A percentile compares a stretch with the other conserved stretches of the same genome.
phyloP scores from a whole-genome alignment of 2,329 filamentous ascomycete genomes.

The Fusarium begoniae region DNA sequence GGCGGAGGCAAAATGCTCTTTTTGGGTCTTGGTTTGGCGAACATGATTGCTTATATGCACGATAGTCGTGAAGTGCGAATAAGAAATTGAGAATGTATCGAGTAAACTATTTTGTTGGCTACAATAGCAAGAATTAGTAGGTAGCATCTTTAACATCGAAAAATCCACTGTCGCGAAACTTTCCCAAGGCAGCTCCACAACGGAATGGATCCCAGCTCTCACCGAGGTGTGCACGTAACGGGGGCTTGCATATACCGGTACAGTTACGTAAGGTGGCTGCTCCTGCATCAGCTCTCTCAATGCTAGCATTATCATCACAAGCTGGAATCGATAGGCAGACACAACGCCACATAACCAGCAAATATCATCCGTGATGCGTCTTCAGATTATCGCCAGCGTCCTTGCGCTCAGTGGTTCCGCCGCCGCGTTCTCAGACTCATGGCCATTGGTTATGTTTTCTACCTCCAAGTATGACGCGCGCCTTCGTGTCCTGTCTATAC shows the following conservation, averaged over 20 bases:
- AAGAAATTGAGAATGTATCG: background rate
- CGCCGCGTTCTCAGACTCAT: conserved; percentile 83
- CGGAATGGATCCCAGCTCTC: background rate
- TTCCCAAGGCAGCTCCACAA: conserved; percentile 24
- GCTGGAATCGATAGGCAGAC: conserved; percentile 41
- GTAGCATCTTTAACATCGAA: conserved; percentile 7
- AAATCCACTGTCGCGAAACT: conserved; percentile 38
- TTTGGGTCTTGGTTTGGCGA: conserved; percentile 67
- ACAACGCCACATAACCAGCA: conserved; percentile 36
- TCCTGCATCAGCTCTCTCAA: conserved; percentile 39
- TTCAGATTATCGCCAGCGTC: conserved; percentile 59
- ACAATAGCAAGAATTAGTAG: background rate
- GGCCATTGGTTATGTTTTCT: conserved; percentile 89
- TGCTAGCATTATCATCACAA: conserved; percentile 33
- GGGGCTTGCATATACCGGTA: conserved; percentile 28
- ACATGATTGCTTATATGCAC: conserved; percentile 48
- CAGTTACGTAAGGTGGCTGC: conserved; percentile 42
- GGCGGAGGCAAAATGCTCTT: conserved; percentile 66
- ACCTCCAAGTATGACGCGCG: conserved; percentile 73
- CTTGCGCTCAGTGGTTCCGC: conserved; percentile 66
- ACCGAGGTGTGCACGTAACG: conserved; percentile 43
- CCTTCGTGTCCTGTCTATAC: conserved; percentile 5
- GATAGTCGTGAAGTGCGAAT: background rate
- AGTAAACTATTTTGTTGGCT: conserved; percentile 8
- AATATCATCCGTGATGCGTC: conserved; percentile 60